These are phyloP conservation scores for Boeremia exigua DNA, from an alignment of 2,329 filamentous ascomycete genomes.

Conservation along the genomic window DNA sequence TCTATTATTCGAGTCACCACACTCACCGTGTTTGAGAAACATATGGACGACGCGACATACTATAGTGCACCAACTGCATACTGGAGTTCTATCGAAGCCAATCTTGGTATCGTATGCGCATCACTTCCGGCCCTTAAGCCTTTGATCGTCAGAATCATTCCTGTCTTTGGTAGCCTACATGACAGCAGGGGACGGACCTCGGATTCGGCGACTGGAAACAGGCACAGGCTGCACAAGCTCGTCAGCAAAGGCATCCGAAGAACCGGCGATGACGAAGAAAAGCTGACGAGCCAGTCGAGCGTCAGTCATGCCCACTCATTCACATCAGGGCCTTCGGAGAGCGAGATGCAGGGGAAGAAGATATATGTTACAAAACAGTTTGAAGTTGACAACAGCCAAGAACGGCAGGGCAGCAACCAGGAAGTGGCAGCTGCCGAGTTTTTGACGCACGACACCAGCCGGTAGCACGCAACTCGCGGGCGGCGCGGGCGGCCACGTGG, in stretches of 20 bases:
- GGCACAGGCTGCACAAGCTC: slow-evolving; percentile 4
- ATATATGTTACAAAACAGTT: slow-evolving; percentile 23
- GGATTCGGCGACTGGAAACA: slow-evolving; percentile 7
- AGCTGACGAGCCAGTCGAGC: slow-evolving; percentile 14
- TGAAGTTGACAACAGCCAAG: slow-evolving; percentile 11
- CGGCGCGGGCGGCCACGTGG: neutral
- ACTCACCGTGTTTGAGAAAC: slow-evolving; percentile 19
- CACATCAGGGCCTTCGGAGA: slow-evolving; percentile 9
- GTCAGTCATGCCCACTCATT: slow-evolving; percentile 12
- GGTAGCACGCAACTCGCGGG: neutral
- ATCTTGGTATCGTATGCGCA: slow-evolving; percentile 43
- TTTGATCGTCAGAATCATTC: slow-evolving; percentile 30
- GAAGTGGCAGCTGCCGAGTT: slow-evolving; percentile 12
- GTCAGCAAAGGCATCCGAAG: slow-evolving; percentile 4
- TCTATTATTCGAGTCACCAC: slow-evolving; percentile 36
- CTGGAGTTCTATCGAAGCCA: slow-evolving; percentile 42
- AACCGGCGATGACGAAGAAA: slow-evolving; percentile 17
- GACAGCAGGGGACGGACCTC: slow-evolving; percentile 19
- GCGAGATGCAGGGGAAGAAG: slow-evolving; percentile 13
- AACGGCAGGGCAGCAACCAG: slow-evolving; percentile 14
- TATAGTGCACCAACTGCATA: slow-evolving; percentile 31
- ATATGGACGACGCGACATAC: slow-evolving; percentile 31
- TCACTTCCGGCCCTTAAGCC: slow-evolving; percentile 40
- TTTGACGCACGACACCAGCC: neutral
- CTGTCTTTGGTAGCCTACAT: slow-evolving; percentile 24